phyloP scores from a whole-genome alignment of 208 protist genomes.

The Leptomonas pyrrhocoris region DNA sequence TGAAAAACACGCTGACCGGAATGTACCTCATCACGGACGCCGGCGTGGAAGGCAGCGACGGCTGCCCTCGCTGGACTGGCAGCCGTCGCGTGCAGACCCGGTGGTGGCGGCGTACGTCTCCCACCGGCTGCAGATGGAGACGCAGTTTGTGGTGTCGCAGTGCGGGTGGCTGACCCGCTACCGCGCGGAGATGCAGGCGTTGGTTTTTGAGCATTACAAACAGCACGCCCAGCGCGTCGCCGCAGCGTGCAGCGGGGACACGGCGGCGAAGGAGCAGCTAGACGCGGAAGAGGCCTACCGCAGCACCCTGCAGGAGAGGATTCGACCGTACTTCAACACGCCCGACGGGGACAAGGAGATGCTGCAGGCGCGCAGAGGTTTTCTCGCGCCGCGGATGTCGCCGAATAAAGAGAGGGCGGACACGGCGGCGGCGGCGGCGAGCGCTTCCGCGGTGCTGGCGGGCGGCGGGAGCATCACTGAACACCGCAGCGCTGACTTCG shows the following conservation, averaged over 20 bases:
- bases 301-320: conserved; percentile 4
- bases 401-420: conserved; percentile 1
- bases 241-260: conserved; percentile 29
- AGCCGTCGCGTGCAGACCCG: conserved; percentile 54
- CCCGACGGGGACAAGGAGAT: conserved; percentile 33
- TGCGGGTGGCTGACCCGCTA: conserved; percentile 51
- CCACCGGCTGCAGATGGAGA: conserved; percentile 34
- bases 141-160: conserved; percentile 52
- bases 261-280: conserved; percentile 17
- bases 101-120: conserved; percentile 41
- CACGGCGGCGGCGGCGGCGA: neutral
- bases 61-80: conserved; percentile 57
- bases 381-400: neutral
- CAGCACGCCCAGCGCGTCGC: conserved; percentile 10
- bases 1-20: conserved; percentile 65
- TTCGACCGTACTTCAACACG: conserved; percentile 25
- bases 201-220: conserved; percentile 26
- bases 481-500: neutral
- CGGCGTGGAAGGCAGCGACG: conserved; percentile 35
- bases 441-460: neutral
- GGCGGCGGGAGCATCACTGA: conserved; percentile 5
- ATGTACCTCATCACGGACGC: conserved; percentile 68
- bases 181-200: conserved; percentile 65
- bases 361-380: conserved; percentile 19
- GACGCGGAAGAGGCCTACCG: conserved; percentile 16